Evolutionary conservation across 176 grass and related monocot genomes (phyloP).

Genomic region (Juncus inflexus): DNA sequence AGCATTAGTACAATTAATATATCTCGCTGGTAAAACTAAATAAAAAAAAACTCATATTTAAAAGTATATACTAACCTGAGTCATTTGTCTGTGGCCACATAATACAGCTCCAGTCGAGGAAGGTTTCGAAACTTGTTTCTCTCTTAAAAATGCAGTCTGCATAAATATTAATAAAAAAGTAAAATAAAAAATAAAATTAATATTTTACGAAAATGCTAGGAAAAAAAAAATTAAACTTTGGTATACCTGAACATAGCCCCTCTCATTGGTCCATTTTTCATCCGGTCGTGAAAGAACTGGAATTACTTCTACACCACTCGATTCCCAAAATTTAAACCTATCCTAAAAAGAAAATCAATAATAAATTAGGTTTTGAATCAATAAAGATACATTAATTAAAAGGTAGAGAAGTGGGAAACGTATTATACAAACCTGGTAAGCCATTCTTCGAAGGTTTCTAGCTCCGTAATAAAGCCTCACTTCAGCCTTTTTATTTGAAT

Average conservation of each 20-base stretch:
- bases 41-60: neutral
- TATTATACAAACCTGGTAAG: constrained; percentile 39
- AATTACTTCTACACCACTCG: constrained; percentile 38
- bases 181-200: neutral
- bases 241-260: constrained; percentile 48
- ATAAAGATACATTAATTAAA: neutral
- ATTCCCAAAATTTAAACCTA: constrained; percentile 51
- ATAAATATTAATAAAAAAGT: constrained; percentile 21
- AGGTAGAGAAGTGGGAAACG: neutral
- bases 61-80: constrained; percentile 38
- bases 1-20: constrained; percentile 10
- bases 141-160: constrained; percentile 64
- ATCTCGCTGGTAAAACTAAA: neutral
- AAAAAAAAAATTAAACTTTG: neutral
- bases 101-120: constrained; percentile 66
- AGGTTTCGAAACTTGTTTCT: constrained; percentile 47
- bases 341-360: constrained; percentile 32
- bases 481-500: constrained; percentile 57
- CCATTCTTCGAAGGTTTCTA: constrained; percentile 72
- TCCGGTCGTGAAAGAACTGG: constrained; percentile 46
- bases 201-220: neutral
- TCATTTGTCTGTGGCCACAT: constrained; percentile 91
- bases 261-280: constrained; percentile 38
- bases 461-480: constrained; percentile 93
- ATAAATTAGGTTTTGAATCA: neutral